Evolutionary conservation across 148 eudicot genomes (phyloP).

Genomic region (Vaccinium macrocarpon): DNA sequence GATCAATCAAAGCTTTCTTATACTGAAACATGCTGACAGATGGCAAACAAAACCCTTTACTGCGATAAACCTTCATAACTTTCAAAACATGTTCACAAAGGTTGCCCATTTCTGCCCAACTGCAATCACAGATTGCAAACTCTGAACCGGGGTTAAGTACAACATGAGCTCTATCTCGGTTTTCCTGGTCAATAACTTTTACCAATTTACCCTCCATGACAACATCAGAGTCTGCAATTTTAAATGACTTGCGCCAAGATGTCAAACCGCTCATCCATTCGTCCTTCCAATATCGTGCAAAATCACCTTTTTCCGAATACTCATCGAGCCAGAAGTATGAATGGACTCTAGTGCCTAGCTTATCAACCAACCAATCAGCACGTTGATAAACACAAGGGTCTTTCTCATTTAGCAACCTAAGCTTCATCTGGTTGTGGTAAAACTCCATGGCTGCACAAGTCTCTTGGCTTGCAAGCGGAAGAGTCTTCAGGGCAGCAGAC

Average conservation of each 20-base stretch:
- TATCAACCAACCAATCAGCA: constrained; percentile 85
- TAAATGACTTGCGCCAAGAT: constrained; percentile 61
- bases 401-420: constrained; percentile 65
- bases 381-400: constrained; percentile 55
- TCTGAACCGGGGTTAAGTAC: constrained; percentile 77
- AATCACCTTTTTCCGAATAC: constrained; percentile 78
- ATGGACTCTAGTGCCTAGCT: constrained; percentile 76
- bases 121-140: constrained; percentile 68
- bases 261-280: constrained; percentile 75
- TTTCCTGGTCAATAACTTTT: constrained; percentile 54
- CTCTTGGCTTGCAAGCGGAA: constrained; percentile 88
- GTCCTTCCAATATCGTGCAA: constrained; percentile 70
- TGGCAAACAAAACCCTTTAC: constrained; percentile 38
- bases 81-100: constrained; percentile 86
- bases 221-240: constrained; percentile 68
- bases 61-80: constrained; percentile 43
- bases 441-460: constrained; percentile 70
- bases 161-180: constrained; percentile 35
- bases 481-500: constrained; percentile 46
- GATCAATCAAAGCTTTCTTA: constrained; percentile 55
- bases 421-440: constrained; percentile 78
- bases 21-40: constrained; percentile 68
- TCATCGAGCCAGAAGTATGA: constrained; percentile 95
- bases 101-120: constrained; percentile 59
- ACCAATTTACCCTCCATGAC: constrained; percentile 50